These are phyloP conservation scores for Gracilaria domingensis DNA, from an alignment of 23 red algal genomes.

Conservation along the genomic window DNA sequence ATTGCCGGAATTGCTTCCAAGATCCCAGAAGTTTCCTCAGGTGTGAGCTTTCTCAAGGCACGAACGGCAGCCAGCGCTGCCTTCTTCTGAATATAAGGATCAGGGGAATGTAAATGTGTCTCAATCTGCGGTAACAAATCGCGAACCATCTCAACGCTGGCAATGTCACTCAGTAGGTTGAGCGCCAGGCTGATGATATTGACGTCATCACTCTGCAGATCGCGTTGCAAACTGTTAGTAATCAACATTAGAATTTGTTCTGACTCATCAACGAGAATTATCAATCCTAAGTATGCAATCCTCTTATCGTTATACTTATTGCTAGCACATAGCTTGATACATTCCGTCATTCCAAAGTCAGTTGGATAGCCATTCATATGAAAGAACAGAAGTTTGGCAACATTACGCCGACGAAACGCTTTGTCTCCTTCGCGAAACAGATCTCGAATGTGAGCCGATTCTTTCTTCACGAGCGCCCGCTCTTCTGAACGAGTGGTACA, in stretches of 20 bases:
- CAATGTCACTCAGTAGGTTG: constrained; percentile 86
- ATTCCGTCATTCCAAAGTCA: constrained; percentile 95
- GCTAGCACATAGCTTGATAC: constrained; percentile 91
- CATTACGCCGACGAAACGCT: constrained; percentile 90
- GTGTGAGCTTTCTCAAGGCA: constrained; percentile 76
- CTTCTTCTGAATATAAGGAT: constrained; percentile 90
- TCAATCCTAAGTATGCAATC: constrained; percentile 91
- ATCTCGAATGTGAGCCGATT: constrained; percentile 98
- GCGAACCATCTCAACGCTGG: constrained; percentile 88
- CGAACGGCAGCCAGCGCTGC: constrained; percentile 89
- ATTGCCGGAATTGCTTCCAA: constrained; percentile 45
- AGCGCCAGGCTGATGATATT: constrained; percentile 87
- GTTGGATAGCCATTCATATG: constrained; percentile 81
- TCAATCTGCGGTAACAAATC: constrained; percentile 95
- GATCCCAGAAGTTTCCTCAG: constrained; percentile 74
- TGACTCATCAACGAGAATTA: constrained; percentile 92
- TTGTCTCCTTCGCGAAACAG: constrained; percentile 96
- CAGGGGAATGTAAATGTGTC: constrained; percentile 59
- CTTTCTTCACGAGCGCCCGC: constrained; percentile 98
- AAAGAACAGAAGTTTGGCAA: constrained; percentile 40
- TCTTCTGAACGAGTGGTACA: constrained; percentile 91
- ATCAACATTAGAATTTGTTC: constrained; percentile 89
- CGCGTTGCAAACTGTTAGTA: constrained; percentile 85
- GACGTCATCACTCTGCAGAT: constrained; percentile 83
- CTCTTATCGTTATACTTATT: constrained; percentile 96